A percentile compares a stretch with the other conserved stretches of the same genome.
These are phyloP conservation scores for Fusarium gaditjirri DNA, from an alignment of 2,329 filamentous ascomycete genomes.

Conservation along the genomic window DNA sequence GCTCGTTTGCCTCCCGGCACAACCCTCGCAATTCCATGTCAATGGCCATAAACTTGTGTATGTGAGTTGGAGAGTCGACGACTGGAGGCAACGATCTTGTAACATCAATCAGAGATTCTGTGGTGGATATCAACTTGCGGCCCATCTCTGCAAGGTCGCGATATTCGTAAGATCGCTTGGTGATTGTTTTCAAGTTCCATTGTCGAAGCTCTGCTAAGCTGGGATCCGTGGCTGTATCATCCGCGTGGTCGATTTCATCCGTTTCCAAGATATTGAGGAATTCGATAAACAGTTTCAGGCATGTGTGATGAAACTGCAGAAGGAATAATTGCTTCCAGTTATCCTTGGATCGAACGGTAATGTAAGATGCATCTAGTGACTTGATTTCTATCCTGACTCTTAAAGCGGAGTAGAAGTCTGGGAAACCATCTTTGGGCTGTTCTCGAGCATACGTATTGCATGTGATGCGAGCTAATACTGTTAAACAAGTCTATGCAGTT, in stretches of 20 bases:
- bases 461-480: background rate
- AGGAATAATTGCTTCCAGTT: background rate
- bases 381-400: accelerated
- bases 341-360: background rate
- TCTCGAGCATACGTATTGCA: background rate
- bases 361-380: background rate
- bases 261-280: background rate
- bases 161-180: accelerated
- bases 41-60: background rate
- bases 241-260: accelerated
- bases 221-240: accelerated
- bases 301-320: background rate
- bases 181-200: background rate
- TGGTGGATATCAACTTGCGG: accelerated
- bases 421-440: accelerated
- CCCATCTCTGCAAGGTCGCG: background rate
- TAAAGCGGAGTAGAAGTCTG: background rate
- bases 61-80: accelerated
- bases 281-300: accelerated
- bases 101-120: background rate
- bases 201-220: accelerated
- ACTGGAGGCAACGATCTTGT: background rate
- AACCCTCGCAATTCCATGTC: background rate
- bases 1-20: accelerated
- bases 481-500: background rate